Evolutionary conservation across 805 yeast genomes (phyloP), one percentile per base, ranked within the genome.

Genomic region (Cyberlindnera veronae): DNA sequence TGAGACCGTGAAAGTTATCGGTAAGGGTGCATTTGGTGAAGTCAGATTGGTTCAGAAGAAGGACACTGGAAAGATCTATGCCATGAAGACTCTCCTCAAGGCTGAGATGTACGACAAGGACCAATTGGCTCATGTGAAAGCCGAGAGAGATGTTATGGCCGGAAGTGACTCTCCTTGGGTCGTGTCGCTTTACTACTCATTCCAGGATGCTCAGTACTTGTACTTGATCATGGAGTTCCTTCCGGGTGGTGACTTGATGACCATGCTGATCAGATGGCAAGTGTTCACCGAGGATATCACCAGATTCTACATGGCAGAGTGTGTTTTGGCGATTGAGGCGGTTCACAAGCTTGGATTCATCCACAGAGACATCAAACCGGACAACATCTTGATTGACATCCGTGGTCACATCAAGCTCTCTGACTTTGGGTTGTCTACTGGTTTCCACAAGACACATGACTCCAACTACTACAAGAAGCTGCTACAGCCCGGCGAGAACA

Each of bases 11-110:
- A 93, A 98, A 6, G 99, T 93, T 63, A 97, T 93, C 30, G 99
- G 99, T 24, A 98, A 93, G 68, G 99, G 99, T 61, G 99, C 99
- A 3, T 93, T 93, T 61, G 99, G 99, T 35, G 96, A 93, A 64
- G 99, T 93, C 21, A 89, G 88, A 57, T 67, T 93, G 48, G 99
- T 98, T 2, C 78, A 89, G 50, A 95, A 95, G 69, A 82, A 79
- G 52, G 99, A 93, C 57, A 91, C 98, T 1, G 80, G 84, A 49
- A 98, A 93, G 63, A 84, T 93, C 38, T 91, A 96, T 63, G 99
- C 99, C 1, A 72, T 93, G 57, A 93, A 93, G 62, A 85, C 93
- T 9, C 70, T 93, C 58, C 84, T 87, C 62, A 93, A 93, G 63
- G 82, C 82, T 57, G 73, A 89, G 48, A 71, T 91, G 55, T 80